phyloP scores from a whole-genome alignment of 2,329 filamentous ascomycete genomes.

The Lithohypha guttulata region DNA sequence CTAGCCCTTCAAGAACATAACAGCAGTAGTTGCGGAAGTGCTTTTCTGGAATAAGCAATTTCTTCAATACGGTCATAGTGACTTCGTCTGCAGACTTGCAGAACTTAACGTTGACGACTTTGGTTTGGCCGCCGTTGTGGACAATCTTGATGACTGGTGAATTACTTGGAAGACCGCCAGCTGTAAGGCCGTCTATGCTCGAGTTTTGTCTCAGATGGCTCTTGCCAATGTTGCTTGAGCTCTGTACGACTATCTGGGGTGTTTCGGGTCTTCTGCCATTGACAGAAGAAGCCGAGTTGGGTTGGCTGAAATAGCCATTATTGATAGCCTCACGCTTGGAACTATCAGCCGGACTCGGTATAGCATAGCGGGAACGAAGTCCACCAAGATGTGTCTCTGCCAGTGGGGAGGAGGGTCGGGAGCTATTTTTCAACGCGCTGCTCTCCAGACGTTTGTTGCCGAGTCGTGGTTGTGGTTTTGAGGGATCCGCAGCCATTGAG shows the following conservation, averaged over 20 bases:
- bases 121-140: conserved; percentile 80
- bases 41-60: conserved; percentile 77
- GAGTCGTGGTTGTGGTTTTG: conserved; percentile 44
- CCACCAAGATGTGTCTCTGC: conserved; percentile 45
- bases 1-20: conserved; percentile 77
- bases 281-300: conserved; percentile 42
- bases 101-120: conserved; percentile 84
- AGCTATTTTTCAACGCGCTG: conserved; percentile 45
- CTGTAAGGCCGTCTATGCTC: conserved; percentile 75
- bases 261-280: conserved; percentile 48
- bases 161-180: conserved; percentile 72
- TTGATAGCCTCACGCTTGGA: conserved; percentile 41
- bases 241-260: conserved; percentile 52
- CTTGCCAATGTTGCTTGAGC: conserved; percentile 50
- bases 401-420: conserved; percentile 61
- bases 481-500: conserved; percentile 52
- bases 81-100: conserved; percentile 90
- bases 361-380: conserved; percentile 50
- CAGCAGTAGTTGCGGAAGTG: conserved; percentile 96
- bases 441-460: conserved; percentile 43
- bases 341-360: conserved; percentile 46
- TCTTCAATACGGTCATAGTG: conserved; percentile 76
- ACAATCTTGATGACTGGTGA: conserved; percentile 89
- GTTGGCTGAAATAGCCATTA: conserved; percentile 44
- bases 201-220: conserved; percentile 69